Conservation (phyloP, 805 yeast species). For the Ogataea paraovalis region DNA sequence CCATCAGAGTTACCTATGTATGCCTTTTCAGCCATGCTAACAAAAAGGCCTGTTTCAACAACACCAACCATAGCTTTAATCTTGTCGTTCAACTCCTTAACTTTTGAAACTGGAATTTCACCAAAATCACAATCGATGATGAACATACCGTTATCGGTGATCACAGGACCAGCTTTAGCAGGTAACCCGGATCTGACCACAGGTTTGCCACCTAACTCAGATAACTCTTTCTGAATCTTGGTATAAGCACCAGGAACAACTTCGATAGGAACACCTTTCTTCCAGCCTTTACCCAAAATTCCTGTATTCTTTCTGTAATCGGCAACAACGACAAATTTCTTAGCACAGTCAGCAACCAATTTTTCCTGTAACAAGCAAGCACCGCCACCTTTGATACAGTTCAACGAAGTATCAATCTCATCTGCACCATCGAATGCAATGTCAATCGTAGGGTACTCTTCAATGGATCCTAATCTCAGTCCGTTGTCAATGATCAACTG, state of each 20-base stretch:
- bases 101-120: constrained; percentile 48
- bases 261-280: constrained; percentile 91
- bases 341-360: constrained; percentile 78
- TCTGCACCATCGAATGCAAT: constrained; percentile 99
- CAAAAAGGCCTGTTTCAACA: constrained; percentile 92
- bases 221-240: constrained; percentile 64
- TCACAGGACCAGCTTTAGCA: constrained; percentile 95
- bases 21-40: constrained; percentile 67
- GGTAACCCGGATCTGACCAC: constrained; percentile 78
- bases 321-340: constrained; percentile 81
- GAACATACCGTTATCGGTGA: constrained; percentile 93
- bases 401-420: constrained; percentile 78
- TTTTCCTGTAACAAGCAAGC: constrained; percentile 97
- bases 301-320: constrained; percentile 83
- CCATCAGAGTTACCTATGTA: constrained; percentile 91
- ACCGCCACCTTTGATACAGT: constrained; percentile 97
- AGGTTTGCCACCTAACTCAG: constrained; percentile 60
- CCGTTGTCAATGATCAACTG: constrained; percentile 82
- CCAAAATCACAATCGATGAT: constrained; percentile 93
- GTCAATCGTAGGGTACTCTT: constrained; percentile 78
- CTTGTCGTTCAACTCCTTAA: constrained; percentile 49
- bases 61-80: constrained; percentile 85
- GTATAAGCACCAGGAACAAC: constrained; percentile 86
- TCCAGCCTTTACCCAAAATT: constrained; percentile 76
- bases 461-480: constrained; percentile 71